Conservation (phyloP, 164 flowering plant genomes). For the Stephania cephalantha region DNA sequence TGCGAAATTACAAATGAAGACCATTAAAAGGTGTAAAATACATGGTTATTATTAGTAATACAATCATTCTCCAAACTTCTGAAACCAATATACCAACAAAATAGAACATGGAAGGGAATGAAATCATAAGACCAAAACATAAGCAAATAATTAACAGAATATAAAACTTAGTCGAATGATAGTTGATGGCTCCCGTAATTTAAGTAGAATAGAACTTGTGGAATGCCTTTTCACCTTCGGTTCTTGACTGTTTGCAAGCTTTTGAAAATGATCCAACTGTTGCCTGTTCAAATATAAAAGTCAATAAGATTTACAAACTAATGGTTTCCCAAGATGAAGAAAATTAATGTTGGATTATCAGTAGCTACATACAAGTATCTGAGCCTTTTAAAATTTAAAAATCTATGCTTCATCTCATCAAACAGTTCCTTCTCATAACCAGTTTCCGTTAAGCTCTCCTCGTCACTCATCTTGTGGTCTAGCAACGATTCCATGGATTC, state of each 20-base stretch:
- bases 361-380: constrained; percentile 62
- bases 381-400: constrained; percentile 62
- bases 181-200: neutral
- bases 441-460: constrained; percentile 20
- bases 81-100: neutral
- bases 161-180: too few species aligned
- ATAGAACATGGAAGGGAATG: neutral
- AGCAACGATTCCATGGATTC: constrained; percentile 33
- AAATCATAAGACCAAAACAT: neutral
- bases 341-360: neutral
- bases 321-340: constrained; percentile 8
- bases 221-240: constrained; percentile 59
- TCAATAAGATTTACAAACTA: constrained; percentile 10
- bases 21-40: neutral
- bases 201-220: neutral
- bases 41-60: neutral
- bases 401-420: constrained; percentile 54
- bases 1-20: neutral
- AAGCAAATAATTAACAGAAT: too few species aligned
- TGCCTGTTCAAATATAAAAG: constrained; percentile 39
- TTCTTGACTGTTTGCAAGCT: constrained; percentile 63
- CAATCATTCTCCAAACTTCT: neutral
- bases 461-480: constrained; percentile 24
- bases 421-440: constrained; percentile 36
- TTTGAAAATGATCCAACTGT: constrained; percentile 51